Conservation (phyloP, 441 rosid genomes). For the Rhodomyrtus psidioides region DNA sequence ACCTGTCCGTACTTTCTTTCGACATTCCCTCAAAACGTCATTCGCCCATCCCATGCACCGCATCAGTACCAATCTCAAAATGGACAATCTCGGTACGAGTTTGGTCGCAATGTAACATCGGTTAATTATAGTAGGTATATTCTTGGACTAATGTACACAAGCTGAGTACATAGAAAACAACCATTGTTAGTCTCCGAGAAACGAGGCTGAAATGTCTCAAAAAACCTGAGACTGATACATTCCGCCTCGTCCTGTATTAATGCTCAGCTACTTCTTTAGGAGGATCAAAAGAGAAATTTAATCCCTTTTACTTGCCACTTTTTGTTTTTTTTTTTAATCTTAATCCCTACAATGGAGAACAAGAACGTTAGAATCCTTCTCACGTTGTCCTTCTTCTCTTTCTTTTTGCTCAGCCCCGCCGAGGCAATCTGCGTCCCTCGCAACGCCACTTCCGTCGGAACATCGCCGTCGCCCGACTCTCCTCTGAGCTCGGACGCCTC, state of each 20-base stretch:
- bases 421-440: neutral
- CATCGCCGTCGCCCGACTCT: neutral
- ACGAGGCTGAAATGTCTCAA: neutral
- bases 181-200: neutral
- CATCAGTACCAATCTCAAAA: neutral
- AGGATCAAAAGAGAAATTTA: neutral
- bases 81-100: neutral
- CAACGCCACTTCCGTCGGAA: neutral
- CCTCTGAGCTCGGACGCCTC: neutral
- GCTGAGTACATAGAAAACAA: neutral
- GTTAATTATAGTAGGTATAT: neutral
- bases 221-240: neutral
- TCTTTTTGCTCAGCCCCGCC: constrained; percentile 6
- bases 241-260: neutral
- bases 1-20: too few species aligned
- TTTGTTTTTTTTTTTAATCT: neutral
- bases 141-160: neutral
- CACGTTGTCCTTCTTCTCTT: neutral
- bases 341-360: constrained; percentile 2
- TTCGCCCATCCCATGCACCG: too few species aligned
- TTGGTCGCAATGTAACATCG: neutral
- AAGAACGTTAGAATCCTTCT: neutral
- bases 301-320: neutral
- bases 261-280: neutral
- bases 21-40: too few species aligned